A percentile compares a stretch with the other conserved stretches of the same genome.
These are phyloP conservation scores for Ganoderma lingzhi DNA, from an alignment of 1,284 basidiomycete species.

Conservation along the genomic window DNA sequence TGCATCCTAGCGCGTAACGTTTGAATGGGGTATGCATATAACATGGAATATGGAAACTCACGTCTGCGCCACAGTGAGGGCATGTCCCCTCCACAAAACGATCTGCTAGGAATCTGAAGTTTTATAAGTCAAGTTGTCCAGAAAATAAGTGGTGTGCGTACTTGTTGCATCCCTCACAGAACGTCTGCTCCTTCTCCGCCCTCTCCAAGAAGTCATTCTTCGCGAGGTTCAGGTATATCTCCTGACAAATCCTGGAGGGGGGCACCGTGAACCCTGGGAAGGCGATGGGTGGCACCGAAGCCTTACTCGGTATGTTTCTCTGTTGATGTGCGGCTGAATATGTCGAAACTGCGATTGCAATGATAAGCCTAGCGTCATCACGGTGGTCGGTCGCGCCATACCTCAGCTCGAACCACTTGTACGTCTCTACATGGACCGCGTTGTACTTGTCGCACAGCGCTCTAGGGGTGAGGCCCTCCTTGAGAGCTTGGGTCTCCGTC, in stretches of 20 bases:
- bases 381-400: conserved; percentile 41
- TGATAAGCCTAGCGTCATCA: conserved; percentile 21
- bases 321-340: conserved; percentile 96
- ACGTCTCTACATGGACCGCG: conserved; percentile 89
- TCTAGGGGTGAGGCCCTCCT: conserved; percentile 89
- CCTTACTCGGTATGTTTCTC: conserved; percentile 88
- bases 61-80: conserved; percentile 89
- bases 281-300: background rate
- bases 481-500: conserved; percentile 96
- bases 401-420: conserved; percentile 95
- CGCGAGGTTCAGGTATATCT: conserved; percentile 85
- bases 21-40: background rate
- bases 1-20: conserved; percentile 71
- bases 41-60: conserved; percentile 40
- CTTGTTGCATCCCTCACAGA: conserved; percentile 91
- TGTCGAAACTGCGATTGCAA: conserved; percentile 80
- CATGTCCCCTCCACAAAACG: conserved; percentile 96
- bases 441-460: conserved; percentile 96
- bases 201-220: conserved; percentile 81
- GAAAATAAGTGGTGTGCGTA: conserved; percentile 43
- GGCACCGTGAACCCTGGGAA: background rate
- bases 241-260: conserved; percentile 80
- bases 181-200: conserved; percentile 91
- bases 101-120: conserved; percentile 87
- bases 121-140: conserved; percentile 20